Evolutionary conservation across 2,329 filamentous ascomycete genomes (phyloP).

Genomic region (Cladophialophora immunda): DNA sequence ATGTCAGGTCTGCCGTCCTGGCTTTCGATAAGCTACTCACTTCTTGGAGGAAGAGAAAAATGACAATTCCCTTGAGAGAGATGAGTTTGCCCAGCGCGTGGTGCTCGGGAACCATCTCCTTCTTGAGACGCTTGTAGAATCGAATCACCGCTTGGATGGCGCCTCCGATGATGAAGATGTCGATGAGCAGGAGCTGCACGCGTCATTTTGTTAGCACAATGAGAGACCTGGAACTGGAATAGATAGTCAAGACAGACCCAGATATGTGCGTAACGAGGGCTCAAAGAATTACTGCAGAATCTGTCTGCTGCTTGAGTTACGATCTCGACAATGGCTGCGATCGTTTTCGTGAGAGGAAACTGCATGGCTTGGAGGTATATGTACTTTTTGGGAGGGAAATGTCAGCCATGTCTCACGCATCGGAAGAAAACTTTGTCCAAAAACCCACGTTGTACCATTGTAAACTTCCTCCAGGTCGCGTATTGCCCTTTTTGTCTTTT

Average conservation of each 20-base stretch:
- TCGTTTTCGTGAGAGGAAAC: conserved; percentile 80
- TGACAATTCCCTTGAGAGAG: conserved; percentile 90
- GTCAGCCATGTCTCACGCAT: neutral
- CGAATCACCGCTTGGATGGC: conserved; percentile 76
- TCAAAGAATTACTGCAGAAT: conserved; percentile 81
- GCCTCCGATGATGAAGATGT: conserved; percentile 31
- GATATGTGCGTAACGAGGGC: conserved; percentile 78
- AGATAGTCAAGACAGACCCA: conserved; percentile 61
- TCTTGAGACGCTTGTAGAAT: conserved; percentile 87
- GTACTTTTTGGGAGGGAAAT: neutral
- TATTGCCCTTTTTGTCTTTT: conserved; percentile 18
- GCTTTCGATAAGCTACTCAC: neutral
- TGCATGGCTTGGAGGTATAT: conserved; percentile 84
- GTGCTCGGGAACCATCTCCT: conserved; percentile 65
- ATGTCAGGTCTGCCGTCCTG: too few species aligned
- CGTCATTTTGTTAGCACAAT: neutral
- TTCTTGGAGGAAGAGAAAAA: conserved; percentile 85
- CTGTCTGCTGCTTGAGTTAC: conserved; percentile 71
- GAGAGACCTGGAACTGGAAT: neutral
- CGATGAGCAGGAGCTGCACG: conserved; percentile 15
- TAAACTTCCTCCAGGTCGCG: conserved; percentile 22
- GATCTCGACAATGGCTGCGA: conserved; percentile 81
- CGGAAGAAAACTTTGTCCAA: neutral
- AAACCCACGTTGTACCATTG: conserved; percentile 55
- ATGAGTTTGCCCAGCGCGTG: conserved; percentile 25